A percentile compares a stretch with the other conserved stretches of the same genome.
Conservation (phyloP, 495 filamentous ascomycete species). For the Aspergillus hancockii region DNA sequence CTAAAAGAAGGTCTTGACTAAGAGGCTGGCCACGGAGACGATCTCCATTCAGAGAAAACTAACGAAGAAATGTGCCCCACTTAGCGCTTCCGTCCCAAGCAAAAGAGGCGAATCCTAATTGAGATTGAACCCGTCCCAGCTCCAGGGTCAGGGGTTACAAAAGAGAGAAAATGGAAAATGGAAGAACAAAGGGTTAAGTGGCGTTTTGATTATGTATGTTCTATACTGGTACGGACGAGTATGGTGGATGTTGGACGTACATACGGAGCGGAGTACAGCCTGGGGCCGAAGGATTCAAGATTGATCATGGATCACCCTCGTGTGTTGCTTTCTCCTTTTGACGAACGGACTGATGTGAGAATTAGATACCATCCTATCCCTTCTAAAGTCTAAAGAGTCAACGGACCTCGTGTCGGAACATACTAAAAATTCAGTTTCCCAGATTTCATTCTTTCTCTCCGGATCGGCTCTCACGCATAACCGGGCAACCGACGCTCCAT, state of each 20-base stretch:
- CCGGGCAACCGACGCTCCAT: background rate
- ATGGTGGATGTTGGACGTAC: too few species aligned
- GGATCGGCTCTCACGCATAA: background rate
- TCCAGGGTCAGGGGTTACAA: background rate
- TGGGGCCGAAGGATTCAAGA: too few species aligned
- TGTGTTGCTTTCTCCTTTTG: background rate
- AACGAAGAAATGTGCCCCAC: background rate
- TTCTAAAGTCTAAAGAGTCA: background rate
- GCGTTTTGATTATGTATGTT: too few species aligned
- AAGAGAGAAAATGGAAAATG: background rate
- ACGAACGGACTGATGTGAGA: background rate
- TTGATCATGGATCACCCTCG: background rate
- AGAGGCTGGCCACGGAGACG: background rate
- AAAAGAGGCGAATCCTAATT: background rate
- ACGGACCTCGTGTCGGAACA: background rate
- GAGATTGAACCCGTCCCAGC: background rate
- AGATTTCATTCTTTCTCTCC: background rate
- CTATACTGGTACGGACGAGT: too few species aligned
- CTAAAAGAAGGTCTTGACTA: background rate
- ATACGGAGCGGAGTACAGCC: too few species aligned
- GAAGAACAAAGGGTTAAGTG: background rate
- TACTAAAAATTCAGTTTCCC: background rate
- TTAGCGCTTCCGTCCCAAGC: background rate
- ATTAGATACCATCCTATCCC: background rate
- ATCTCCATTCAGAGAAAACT: constrained; percentile 2